Evolutionary conservation across 768 basidiomycete species (phyloP).

Genomic region (Hygrocybe coccinea): DNA sequence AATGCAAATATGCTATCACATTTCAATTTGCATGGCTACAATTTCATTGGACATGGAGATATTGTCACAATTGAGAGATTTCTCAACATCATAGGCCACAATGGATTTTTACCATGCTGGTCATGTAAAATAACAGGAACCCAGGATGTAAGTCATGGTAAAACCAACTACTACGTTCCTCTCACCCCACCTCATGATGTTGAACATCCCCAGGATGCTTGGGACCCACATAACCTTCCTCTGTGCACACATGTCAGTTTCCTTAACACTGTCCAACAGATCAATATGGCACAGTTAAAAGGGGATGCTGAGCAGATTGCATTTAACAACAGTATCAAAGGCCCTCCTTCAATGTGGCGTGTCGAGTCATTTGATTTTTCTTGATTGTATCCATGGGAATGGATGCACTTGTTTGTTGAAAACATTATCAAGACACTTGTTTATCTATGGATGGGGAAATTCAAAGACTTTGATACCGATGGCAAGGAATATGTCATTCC

Average conservation of each 20-base stretch:
- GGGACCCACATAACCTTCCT: conserved; percentile 18
- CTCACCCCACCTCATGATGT: conserved; percentile 7
- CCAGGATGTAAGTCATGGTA: background rate
- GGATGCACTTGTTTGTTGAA: conserved; percentile 44
- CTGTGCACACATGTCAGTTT: conserved; percentile 12
- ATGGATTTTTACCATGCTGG: conserved; percentile 29
- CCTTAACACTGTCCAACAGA: background rate
- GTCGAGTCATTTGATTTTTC: conserved; percentile 26
- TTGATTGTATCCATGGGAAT: conserved; percentile 35
- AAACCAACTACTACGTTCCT: conserved; percentile 24
- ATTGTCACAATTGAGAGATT: conserved; percentile 29
- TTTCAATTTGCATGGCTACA: conserved; percentile 29
- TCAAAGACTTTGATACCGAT: conserved; percentile 34
- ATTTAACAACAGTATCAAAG: conserved; percentile 28
- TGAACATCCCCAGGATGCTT: background rate
- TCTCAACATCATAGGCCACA: conserved; percentile 35
- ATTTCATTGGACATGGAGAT: conserved; percentile 28
- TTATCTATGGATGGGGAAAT: conserved; percentile 36
- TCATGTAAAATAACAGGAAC: conserved; percentile 29
- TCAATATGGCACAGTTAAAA: conserved; percentile 3
- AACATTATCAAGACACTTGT: conserved; percentile 38
- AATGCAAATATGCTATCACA: conserved; percentile 19
- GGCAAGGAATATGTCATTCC: conserved; percentile 24
- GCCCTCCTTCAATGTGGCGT: conserved; percentile 20
- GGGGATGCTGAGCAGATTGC: conserved; percentile 5